A percentile compares a stretch with the other conserved stretches of the same genome.
Evolutionary conservation across 495 filamentous ascomycete genomes (phyloP).

Genomic region (Penicillium pulvis): DNA sequence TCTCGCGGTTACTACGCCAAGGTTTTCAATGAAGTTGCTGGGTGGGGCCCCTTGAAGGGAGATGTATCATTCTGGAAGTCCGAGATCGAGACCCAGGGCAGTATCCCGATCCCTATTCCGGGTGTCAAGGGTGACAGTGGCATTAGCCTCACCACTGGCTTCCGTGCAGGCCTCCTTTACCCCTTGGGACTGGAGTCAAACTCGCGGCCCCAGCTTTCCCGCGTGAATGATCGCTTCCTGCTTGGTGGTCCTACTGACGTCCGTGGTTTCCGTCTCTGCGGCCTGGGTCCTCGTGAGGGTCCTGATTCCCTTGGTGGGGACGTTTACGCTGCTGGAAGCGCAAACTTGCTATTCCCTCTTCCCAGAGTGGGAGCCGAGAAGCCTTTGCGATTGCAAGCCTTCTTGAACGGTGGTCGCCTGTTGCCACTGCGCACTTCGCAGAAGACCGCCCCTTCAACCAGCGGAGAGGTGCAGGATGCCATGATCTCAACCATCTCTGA

Average conservation of each 20-base stretch:
- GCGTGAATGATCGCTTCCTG: conserved; percentile 91
- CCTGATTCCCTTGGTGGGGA: conserved; percentile 87
- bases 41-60: conserved; percentile 79
- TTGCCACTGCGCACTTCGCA: conserved; percentile 68
- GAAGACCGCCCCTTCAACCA: conserved; percentile 53
- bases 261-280: conserved; percentile 86
- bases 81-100: conserved; percentile 77
- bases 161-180: conserved; percentile 65
- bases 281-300: conserved; percentile 85
- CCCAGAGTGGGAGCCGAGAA: conserved; percentile 75
- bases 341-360: conserved; percentile 80
- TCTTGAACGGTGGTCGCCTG: conserved; percentile 86
- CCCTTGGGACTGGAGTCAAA: conserved; percentile 59
- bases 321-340: conserved; percentile 82
- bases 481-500: conserved; percentile 59
- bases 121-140: conserved; percentile 69
- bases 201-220: conserved; percentile 59
- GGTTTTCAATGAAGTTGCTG: conserved; percentile 77
- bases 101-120: conserved; percentile 69
- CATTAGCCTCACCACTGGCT: conserved; percentile 66
- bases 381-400: conserved; percentile 85
- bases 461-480: conserved; percentile 54
- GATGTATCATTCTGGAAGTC: conserved; percentile 90
- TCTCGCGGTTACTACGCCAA: conserved; percentile 77
- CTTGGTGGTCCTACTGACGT: conserved; percentile 95